A percentile compares a stretch with the other conserved stretches of the same genome.
Evolutionary conservation across 177 flowering plant genomes (phyloP).

Genomic region (Vitis hybrid): DNA sequence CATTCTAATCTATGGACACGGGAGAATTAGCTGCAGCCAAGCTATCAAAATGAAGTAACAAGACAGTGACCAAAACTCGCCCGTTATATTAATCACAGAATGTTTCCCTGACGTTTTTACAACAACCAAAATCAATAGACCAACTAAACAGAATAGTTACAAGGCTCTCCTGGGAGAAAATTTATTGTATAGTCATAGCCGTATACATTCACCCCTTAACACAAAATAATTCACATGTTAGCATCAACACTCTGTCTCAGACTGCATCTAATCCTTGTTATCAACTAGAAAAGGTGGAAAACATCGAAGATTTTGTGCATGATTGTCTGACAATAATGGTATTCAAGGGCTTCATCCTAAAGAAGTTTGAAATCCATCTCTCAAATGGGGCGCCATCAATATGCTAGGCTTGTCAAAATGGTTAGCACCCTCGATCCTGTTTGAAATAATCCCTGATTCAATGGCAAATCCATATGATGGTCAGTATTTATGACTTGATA

Average conservation of each 20-base stretch:
- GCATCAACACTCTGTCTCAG: neutral
- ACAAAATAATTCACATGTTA: neutral
- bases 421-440: neutral
- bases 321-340: neutral
- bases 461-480: neutral
- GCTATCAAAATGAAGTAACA: neutral
- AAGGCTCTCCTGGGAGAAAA: neutral
- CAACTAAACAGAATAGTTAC: neutral
- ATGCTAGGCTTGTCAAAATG: neutral
- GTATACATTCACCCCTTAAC: constrained; percentile 1
- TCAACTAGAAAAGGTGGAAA: neutral
- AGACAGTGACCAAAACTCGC: neutral
- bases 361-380: neutral
- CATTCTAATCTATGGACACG: too few species aligned
- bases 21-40: neutral
- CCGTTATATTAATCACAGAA: neutral
- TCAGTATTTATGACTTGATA: neutral
- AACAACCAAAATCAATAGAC: neutral
- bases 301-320: neutral
- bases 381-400: neutral
- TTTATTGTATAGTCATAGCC: neutral
- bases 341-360: neutral
- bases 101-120: neutral
- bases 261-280: neutral
- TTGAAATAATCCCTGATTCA: neutral